Percentiles rank a stretch among this genome's conserved stretches.
Evolutionary conservation across 202 grass and related monocot species (phyloP).

Genomic region (Zoysia matrella): DNA sequence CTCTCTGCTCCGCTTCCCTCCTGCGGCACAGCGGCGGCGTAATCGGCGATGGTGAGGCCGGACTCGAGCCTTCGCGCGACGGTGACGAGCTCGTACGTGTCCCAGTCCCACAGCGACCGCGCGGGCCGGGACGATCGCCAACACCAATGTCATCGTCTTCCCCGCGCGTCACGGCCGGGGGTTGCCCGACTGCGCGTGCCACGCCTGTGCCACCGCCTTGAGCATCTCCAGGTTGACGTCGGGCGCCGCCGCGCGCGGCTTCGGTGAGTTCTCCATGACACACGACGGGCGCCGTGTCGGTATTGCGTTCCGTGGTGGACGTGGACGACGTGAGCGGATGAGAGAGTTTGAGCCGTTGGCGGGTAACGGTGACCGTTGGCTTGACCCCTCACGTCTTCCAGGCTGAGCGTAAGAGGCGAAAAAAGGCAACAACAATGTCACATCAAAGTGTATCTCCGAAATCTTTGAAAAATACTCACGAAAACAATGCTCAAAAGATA

Average conservation of each 20-base stretch:
- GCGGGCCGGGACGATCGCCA: slow-evolving; percentile 37
- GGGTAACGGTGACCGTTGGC: background rate
- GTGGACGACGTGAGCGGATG: slow-evolving; percentile 1
- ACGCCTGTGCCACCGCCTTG: slow-evolving; percentile 89
- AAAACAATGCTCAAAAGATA: background rate
- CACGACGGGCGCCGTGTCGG: background rate
- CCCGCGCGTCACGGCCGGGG: slow-evolving; percentile 7
- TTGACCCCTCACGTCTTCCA: background rate
- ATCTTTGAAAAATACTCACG: background rate
- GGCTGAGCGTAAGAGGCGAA: background rate
- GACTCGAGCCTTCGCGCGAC: slow-evolving; percentile 66
- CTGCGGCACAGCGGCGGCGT: too few relatives aligned
- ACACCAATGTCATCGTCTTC: slow-evolving; percentile 4
- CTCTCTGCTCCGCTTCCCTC: too few relatives aligned
- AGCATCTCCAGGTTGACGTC: slow-evolving; percentile 58
- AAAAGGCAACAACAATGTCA: background rate
- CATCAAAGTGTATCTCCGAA: background rate
- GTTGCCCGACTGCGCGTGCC: slow-evolving; percentile 74
- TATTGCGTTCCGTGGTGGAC: background rate
- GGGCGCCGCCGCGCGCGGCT: background rate
- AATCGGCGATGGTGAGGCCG: slow-evolving; percentile 41
- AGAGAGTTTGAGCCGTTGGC: slow-evolving; percentile 2
- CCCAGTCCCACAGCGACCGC: slow-evolving; percentile 58
- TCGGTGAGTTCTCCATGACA: slow-evolving; percentile 49
- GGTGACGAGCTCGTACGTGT: slow-evolving; percentile 67